phyloP scores from a whole-genome alignment of 2,329 filamentous ascomycete genomes.

The Claviceps fusiformis region DNA sequence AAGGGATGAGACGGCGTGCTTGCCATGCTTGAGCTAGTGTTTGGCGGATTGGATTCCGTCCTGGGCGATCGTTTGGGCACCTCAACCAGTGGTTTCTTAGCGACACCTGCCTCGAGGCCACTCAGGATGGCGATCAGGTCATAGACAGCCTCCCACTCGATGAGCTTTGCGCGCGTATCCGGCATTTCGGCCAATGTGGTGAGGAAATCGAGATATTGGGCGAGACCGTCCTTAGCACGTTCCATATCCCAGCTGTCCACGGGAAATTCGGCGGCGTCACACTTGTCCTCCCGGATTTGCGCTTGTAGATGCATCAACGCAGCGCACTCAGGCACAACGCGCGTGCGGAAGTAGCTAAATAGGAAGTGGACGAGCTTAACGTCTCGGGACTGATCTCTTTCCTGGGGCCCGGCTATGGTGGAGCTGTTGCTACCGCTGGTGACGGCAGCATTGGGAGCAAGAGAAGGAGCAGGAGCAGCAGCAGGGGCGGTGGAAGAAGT shows the following conservation, averaged over 20 bases:
- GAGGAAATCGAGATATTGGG: conserved; percentile 89
- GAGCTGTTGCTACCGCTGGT: neutral
- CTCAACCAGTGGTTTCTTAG: conserved; percentile 58
- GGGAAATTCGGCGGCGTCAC: conserved; percentile 75
- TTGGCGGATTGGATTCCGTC: conserved; percentile 15
- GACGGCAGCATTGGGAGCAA: neutral
- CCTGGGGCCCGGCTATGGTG: conserved; percentile 21
- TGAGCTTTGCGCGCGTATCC: conserved; percentile 69
- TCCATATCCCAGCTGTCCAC: conserved; percentile 98
- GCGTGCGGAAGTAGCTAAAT: conserved; percentile 80
- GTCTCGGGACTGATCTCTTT: conserved; percentile 41
- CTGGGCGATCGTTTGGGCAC: conserved; percentile 18
- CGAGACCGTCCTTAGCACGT: conserved; percentile 84
- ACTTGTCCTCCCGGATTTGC: conserved; percentile 65
- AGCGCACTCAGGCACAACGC: conserved; percentile 86
- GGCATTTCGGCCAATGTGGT: conserved; percentile 77
- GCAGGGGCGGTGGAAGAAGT: neutral
- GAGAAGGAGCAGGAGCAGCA: neutral
- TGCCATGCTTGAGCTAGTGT: conserved; percentile 14
- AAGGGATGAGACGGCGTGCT: conserved; percentile 13
- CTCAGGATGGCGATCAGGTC: conserved; percentile 79
- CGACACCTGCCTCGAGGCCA: conserved; percentile 76
- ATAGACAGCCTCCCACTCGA: conserved; percentile 83
- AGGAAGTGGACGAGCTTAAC: conserved; percentile 69
- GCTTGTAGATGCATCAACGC: conserved; percentile 91